Evolutionary conservation across 2,329 filamentous ascomycete genomes (phyloP).

Genomic region (Dothiorella sarmentorum): DNA sequence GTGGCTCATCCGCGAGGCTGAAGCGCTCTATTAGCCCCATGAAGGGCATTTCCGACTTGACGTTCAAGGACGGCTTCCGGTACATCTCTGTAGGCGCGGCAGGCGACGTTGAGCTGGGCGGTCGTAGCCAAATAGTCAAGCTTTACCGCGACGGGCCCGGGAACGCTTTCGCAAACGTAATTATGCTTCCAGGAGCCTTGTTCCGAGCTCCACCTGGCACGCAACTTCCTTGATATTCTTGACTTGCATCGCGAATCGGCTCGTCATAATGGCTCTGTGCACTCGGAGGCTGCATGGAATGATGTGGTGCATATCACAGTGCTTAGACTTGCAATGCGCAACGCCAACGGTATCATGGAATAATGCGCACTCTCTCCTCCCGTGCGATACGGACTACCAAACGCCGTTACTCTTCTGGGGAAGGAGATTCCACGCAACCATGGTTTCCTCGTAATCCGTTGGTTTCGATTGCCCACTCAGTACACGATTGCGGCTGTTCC

Average conservation of each 20-base stretch:
- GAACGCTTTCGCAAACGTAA: background rate
- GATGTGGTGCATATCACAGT: background rate
- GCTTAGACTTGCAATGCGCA: background rate
- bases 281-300: background rate
- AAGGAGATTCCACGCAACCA: too few species aligned
- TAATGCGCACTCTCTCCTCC: background rate
- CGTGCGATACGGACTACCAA: too few species aligned
- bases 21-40: too few species aligned
- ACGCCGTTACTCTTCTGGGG: too few species aligned
- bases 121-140: background rate
- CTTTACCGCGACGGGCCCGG: background rate
- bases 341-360: background rate
- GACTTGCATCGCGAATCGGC: background rate
- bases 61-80: background rate
- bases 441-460: too few species aligned
- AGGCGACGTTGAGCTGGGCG: background rate
- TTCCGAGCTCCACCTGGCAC: background rate
- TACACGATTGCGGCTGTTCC: too few species aligned
- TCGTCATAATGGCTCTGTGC: background rate
- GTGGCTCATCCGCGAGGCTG: too few species aligned
- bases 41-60: background rate
- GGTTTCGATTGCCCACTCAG: too few species aligned
- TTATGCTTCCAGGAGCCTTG: background rate
- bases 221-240: background rate
- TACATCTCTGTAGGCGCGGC: background rate